Base-by-base conservation (phyloP, 352 stramenopile species). In the Plasmopara halstedii region DNA sequence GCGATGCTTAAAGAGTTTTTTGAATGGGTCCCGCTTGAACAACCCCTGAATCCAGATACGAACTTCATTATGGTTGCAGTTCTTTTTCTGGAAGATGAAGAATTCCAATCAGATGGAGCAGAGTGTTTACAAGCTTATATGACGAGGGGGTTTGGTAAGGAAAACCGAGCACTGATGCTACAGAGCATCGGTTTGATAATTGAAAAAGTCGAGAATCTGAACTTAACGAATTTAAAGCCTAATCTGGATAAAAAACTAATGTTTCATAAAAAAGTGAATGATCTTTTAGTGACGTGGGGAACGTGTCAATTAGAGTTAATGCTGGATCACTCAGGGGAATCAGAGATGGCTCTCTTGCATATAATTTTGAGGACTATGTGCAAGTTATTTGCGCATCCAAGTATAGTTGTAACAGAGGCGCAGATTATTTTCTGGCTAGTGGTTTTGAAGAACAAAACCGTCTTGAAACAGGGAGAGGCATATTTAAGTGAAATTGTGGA, bases 1-100 rank as follows among this genome's bases (percentile, higher is more conserved):
- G 54, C 77, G 32, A 87, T 88, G 73, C 53, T 90, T 14, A 85
- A 82, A 42, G 79, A 88, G 52, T 90, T 90, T 53, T 50, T 90
- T 5, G 79, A 90, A 50, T 90, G 79, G 79, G 79, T 90, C 60
- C 79, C 79, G 11, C 46, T 90, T 26, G 72, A 84, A 23, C 64
- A 66, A 23, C 70, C 79, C 1, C 62, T 83, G 4, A 58, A 81
- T 9, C 61, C 70, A 2, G 31, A 56, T 1, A 74, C 64, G 0
- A 90, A 88, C 34, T 69, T 88, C 29, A 76, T 88, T 41, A 49
- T 73, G 27, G 76, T 87, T 13, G 71, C 72, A 0, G 62, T 83
- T 19, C 53, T 70, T 43, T 58, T 90, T 5, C 43, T 90, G n/a
- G 61, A 66, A 1, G 70, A 83, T 14, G 15, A 13, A 2, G 67